Evolutionary conservation across 306 rosid species (phyloP).

Genomic region (Dryas octopetala): DNA sequence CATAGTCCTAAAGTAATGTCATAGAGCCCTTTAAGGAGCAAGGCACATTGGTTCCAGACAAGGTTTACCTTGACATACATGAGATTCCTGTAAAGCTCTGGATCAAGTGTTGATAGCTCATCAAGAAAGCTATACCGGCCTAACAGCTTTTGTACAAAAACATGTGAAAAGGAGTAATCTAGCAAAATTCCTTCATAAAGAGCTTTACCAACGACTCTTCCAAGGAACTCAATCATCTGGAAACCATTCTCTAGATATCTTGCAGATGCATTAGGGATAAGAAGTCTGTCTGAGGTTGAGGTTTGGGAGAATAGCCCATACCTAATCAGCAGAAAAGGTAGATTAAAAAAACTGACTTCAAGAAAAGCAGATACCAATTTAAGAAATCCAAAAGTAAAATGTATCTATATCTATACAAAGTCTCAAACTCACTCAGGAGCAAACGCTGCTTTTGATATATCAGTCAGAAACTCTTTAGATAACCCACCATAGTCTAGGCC

Average conservation of each 20-base stretch:
- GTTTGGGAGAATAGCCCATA: constrained; percentile 91
- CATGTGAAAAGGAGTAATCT: constrained; percentile 93
- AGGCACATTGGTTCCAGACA: background rate
- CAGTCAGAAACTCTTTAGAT: constrained; percentile 92
- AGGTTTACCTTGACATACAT: constrained; percentile 90
- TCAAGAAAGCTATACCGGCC: constrained; percentile 97
- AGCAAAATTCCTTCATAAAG: constrained; percentile 96
- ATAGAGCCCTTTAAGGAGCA: background rate
- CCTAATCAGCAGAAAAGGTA: constrained; percentile 43
- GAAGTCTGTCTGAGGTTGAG: constrained; percentile 80
- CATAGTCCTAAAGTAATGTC: background rate
- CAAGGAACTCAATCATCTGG: constrained; percentile 97
- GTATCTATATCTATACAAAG: constrained; percentile 3
- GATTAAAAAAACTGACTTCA: constrained; percentile 23
- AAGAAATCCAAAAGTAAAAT: constrained; percentile 13
- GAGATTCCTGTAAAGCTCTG: constrained; percentile 87
- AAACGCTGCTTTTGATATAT: constrained; percentile 86
- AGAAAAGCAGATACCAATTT: constrained; percentile 24
- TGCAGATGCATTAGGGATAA: constrained; percentile 81
- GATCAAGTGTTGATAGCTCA: constrained; percentile 94
- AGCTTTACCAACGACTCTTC: constrained; percentile 98
- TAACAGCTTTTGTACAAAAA: constrained; percentile 85
- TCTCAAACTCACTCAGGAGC: constrained; percentile 77
- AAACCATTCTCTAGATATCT: constrained; percentile 84
- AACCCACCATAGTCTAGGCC: constrained; percentile 98